phyloP scores from a whole-genome alignment of 495 filamentous ascomycete species.

The Lophiostoma macrostomum region DNA sequence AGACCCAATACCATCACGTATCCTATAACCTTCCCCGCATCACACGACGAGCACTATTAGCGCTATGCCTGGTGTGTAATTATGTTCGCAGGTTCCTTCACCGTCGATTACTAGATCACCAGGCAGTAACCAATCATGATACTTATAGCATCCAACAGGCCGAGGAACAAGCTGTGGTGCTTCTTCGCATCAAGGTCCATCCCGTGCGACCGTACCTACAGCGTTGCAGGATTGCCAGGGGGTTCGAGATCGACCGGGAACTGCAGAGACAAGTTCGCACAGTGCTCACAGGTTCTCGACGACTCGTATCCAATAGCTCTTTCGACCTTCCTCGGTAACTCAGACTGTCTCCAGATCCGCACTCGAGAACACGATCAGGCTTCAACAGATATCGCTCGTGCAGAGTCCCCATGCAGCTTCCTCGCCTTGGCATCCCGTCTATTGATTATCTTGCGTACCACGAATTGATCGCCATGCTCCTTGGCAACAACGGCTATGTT shows the following conservation, averaged over 20 bases:
- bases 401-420: no score
- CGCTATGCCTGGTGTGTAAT: not conserved
- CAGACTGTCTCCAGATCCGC: not conserved
- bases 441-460: not conserved
- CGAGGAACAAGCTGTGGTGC: slow-evolving; percentile 3
- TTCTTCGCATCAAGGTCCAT: not conserved
- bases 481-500: no score
- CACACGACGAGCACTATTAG: not conserved
- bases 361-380: not conserved
- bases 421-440: slow-evolving; percentile 7
- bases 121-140: not conserved
- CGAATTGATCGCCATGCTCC: not conserved
- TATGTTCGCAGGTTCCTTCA: not conserved
- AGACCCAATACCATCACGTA: not conserved
- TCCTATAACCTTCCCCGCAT: not conserved
- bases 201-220: not conserved
- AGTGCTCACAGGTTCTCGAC: not conserved
- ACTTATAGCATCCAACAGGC: not conserved
- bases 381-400: not conserved
- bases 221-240: slow-evolving; percentile 1
- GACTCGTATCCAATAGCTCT: slow-evolving; percentile 3
- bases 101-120: not conserved
- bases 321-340: slow-evolving; percentile 10
- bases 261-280: not conserved
- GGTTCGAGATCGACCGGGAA: not conserved